Evolutionary conservation across 768 basidiomycete genomes (phyloP), one percentile per base, ranked within the genome.

Genomic region (Boletus subcaerulescens): DNA sequence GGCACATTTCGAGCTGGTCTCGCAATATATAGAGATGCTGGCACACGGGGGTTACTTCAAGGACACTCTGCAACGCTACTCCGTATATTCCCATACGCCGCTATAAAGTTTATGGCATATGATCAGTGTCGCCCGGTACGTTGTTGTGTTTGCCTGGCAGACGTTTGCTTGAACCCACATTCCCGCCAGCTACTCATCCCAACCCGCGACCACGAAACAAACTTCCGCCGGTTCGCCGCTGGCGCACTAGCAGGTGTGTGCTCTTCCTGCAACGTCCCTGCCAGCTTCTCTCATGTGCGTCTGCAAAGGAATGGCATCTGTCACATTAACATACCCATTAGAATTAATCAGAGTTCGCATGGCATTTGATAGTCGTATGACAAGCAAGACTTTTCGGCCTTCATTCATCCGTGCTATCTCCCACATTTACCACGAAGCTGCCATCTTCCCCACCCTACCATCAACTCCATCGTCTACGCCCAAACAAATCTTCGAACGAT

Each of bases 101-200:
- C 87, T 56, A 90, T 98, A 72, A 97, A 95, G 71, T 99, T 93
- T 67, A 93, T 98, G 87, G 84, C 90, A 5, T 99, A 98, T 68
- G 96, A 98, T 71, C 84, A 91, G 68, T 76, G 90, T 53, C 89
- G 91, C 72, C 67, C 82, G 58, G 92, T 95, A 60, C 65, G 79
- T 73, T 20, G 24, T 33, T 5, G 17, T 44, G 22, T 43, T 42
- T 44, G 1, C 9, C 0, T 26, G 26, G 20, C 0, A 36, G 4
- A 20, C 3, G 17, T 15, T 31, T 5, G 11, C 50, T 35, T 18
- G 20, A 39, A 50, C 41, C 35, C 10, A 53, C n/a, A 14, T 6
- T 47, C 7, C 47, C 49, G 24, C 13, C 54, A 96, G 95, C 57
- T 86, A 32, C 73, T 98, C 45, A 98, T 98, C 86, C 93, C 94